These are phyloP conservation scores for Adansonia digitata DNA, from an alignment of 345 rosid species.

Conservation along the genomic window DNA sequence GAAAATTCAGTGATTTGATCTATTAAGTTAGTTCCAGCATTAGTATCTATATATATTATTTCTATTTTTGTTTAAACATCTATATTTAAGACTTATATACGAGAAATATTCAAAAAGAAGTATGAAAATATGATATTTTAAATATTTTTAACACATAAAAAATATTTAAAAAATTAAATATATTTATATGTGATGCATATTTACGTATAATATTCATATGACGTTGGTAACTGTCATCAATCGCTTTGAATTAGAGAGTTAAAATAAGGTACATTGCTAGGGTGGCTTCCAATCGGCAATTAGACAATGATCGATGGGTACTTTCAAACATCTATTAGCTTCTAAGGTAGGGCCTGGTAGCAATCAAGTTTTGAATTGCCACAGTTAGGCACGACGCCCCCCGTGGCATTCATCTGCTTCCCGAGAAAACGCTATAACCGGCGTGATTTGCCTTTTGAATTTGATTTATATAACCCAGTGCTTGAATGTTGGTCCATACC, in stretches of 20 bases:
- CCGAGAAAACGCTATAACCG: not conserved
- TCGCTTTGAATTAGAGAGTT: conserved; percentile 4
- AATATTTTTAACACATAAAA: no score
- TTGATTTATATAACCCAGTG: not conserved
- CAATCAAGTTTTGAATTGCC: no score
- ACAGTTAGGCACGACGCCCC: not conserved
- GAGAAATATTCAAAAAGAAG: no score
- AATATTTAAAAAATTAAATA: no score
- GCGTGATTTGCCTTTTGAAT: not conserved
- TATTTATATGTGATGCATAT: no score
- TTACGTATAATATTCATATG: no score
- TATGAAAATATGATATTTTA: no score
- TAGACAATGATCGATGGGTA: conserved; percentile 11
- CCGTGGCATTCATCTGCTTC: not conserved
- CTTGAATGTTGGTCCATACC: not conserved
- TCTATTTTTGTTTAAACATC: no score
- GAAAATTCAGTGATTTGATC: conserved; percentile 21
- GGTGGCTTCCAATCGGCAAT: conserved; percentile 23
- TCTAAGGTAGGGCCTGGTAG: not conserved
- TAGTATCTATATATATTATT: no score
- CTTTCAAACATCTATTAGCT: conserved; percentile 14
- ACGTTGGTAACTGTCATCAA: no score
- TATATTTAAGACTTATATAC: no score
- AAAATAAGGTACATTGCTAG: not conserved
- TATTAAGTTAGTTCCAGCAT: conserved; percentile 9